Base-by-base conservation (phyloP, 148 eudicot species). In the Vaccinium vitisidaea region DNA sequence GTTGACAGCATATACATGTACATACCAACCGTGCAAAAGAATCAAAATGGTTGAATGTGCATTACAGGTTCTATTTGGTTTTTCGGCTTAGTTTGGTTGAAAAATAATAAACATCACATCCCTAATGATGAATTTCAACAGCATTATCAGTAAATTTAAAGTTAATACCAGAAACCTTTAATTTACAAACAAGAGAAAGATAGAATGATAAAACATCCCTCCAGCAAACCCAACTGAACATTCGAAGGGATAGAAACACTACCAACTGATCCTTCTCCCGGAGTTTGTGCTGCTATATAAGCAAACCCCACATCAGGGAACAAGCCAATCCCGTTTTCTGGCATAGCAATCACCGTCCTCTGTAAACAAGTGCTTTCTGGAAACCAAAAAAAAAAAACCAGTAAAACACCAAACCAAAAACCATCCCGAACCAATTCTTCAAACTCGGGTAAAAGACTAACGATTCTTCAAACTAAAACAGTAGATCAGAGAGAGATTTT, bases 221-320 rank as follows among this genome's bases (percentile, higher is more conserved):
- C 84, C 21, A 30, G 6, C 25, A 5, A 70, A 69, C 6, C 27
- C 48, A 52, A 70, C 15, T 54, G 50, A 74, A 46, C 18, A 80
- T 76, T 82, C 65, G 32, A 30, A 80, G 76, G 46, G 53, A 74
- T 49, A 81, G 81, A 84, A 80, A 75, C 23, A 92, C 81, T 87
- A 96, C 99, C 99, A 50, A 95, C 95, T 87, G 98, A 91, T 81
- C 99, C 98, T 89, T 91, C 95, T 75, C 98, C 99, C 7, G 99
- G 98, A 83, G 90, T 93, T 87, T 91, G 91, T 86, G 98, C 98
- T 30, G 99, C 98, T 84, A 96, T 95, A 87, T 92, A 92, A 63
- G 99, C 90, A 87, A 96, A 96, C 65, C 99, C 99, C 77, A 96
- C 99, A 91, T 96, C 99, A 84, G 99, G 99, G 73, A 96, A 96